Percentiles rank a stretch among this genome's conserved stretches.
These are phyloP conservation scores for Acanthamoeba lenticulata DNA, from an alignment of 208 protist species.

Conservation along the genomic window DNA sequence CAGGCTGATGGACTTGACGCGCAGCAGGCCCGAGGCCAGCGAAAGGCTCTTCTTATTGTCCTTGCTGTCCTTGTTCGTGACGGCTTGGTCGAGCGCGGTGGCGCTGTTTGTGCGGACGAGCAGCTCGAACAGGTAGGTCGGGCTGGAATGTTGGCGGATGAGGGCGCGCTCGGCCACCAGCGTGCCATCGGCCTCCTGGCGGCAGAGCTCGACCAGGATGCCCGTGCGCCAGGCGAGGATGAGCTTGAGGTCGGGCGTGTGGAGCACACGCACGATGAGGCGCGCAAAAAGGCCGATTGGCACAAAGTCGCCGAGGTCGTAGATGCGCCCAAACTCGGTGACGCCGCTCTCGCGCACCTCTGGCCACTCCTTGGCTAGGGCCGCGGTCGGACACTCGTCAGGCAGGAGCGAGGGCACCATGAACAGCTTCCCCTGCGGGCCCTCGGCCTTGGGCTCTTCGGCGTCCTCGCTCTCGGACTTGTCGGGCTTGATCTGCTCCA, in stretches of 20 bases:
- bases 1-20: not conserved
- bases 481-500: not conserved
- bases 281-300: slow-evolving; percentile 38
- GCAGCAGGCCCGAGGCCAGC: not conserved
- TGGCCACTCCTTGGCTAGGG: not conserved
- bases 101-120: slow-evolving; percentile 7
- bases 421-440: not conserved
- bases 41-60: not conserved
- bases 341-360: not conserved
- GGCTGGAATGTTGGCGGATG: not conserved
- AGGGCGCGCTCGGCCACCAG: not conserved
- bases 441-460: not conserved
- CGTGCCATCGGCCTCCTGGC: not conserved
- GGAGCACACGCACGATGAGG: slow-evolving; percentile 49
- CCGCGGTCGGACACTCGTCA: not conserved
- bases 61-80: not conserved
- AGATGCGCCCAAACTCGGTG: slow-evolving; percentile 14
- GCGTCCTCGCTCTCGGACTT: not conserved
- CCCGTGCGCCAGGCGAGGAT: slow-evolving; percentile 27
- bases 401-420: slow-evolving; percentile 25
- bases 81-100: not conserved
- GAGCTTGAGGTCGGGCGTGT: not conserved
- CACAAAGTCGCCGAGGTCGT: slow-evolving; percentile 37
- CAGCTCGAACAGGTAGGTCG: not conserved
- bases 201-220: slow-evolving; percentile 11